These are phyloP conservation scores for Rosa lucieae DNA, from an alignment of 306 rosid genomes.

Conservation along the genomic window DNA sequence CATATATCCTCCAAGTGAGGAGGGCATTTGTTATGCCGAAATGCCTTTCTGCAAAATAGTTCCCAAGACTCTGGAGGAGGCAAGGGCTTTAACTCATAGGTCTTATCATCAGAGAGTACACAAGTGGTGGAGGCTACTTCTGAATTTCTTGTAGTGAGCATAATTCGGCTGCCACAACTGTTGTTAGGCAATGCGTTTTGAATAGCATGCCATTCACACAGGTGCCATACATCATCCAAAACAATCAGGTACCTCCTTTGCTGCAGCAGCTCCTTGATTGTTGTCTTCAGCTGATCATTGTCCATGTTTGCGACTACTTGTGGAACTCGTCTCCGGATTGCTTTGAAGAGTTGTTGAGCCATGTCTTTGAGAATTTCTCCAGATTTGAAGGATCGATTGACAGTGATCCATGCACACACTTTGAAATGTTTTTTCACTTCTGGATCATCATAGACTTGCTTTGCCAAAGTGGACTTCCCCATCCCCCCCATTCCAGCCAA, in stretches of 20 bases:
- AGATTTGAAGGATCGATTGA: slow-evolving; percentile 42
- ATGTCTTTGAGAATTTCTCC: slow-evolving; percentile 57
- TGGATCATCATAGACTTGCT: slow-evolving; percentile 63
- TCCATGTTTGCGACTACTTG: slow-evolving; percentile 40
- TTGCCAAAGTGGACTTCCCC: slow-evolving; percentile 71
- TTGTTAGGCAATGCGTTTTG: slow-evolving; percentile 58
- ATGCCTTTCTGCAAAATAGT: slow-evolving; percentile 53
- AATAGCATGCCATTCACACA: slow-evolving; percentile 60
- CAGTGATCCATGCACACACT: slow-evolving; percentile 56
- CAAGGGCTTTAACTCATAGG: slow-evolving; percentile 48
- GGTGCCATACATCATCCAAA: slow-evolving; percentile 62
- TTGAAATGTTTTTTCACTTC: slow-evolving; percentile 51
- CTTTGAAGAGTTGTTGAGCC: slow-evolving; percentile 39
- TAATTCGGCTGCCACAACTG: slow-evolving; percentile 50
- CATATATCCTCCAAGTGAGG: slow-evolving; percentile 46
- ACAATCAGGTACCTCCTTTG: slow-evolving; percentile 53
- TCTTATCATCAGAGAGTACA: slow-evolving; percentile 40
- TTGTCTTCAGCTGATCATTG: slow-evolving; percentile 35
- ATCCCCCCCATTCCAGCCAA: slow-evolving; percentile 65
- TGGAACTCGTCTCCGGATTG: slow-evolving; percentile 41
- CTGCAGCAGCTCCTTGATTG: slow-evolving; percentile 50
- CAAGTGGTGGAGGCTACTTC: slow-evolving; percentile 47
- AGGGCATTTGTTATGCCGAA: slow-evolving; percentile 49
- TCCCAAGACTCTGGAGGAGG: slow-evolving; percentile 54
- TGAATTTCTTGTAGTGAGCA: slow-evolving; percentile 60